phyloP scores from a whole-genome alignment of 768 basidiomycete genomes.

The Tulasnella sp. region DNA sequence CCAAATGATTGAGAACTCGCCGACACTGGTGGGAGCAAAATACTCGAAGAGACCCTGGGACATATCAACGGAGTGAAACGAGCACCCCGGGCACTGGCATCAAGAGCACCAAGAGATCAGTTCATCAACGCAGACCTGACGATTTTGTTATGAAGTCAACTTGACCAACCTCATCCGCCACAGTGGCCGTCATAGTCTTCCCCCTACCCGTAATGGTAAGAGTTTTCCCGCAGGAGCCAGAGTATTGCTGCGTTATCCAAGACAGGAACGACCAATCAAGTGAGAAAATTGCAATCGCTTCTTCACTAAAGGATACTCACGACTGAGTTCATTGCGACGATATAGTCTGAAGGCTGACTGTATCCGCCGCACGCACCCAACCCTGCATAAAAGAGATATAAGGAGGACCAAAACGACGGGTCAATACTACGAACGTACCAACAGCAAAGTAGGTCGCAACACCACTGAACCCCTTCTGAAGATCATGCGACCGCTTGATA shows the following conservation, averaged over 20 bases:
- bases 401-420: not conserved
- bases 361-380: conserved; percentile 17
- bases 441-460: conserved; percentile 17
- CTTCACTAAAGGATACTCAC: not conserved
- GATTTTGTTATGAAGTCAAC: not conserved
- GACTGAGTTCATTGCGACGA: conserved; percentile 18
- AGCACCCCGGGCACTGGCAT: conserved; percentile 1
- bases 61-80: conserved; percentile 24
- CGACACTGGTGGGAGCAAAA: conserved; percentile 17
- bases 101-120: not conserved
- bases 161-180: conserved; percentile 20
- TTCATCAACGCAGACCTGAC: not conserved
- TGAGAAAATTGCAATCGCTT: not conserved
- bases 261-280: not conserved
- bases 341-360: conserved; percentile 14
- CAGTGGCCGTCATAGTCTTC: conserved; percentile 18
- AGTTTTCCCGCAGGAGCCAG: conserved; percentile 20
- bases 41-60: conserved; percentile 22
- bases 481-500: not conserved
- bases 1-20: conserved; percentile 13
- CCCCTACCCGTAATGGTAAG: conserved; percentile 23
- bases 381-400: conserved; percentile 7
- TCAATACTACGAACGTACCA: conserved; percentile 7
- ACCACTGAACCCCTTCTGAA: conserved; percentile 8
- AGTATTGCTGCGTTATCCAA: conserved; percentile 1